Evolutionary conservation across 495 filamentous ascomycete species (phyloP).

Genomic region (Trichoderma erinaceum): DNA sequence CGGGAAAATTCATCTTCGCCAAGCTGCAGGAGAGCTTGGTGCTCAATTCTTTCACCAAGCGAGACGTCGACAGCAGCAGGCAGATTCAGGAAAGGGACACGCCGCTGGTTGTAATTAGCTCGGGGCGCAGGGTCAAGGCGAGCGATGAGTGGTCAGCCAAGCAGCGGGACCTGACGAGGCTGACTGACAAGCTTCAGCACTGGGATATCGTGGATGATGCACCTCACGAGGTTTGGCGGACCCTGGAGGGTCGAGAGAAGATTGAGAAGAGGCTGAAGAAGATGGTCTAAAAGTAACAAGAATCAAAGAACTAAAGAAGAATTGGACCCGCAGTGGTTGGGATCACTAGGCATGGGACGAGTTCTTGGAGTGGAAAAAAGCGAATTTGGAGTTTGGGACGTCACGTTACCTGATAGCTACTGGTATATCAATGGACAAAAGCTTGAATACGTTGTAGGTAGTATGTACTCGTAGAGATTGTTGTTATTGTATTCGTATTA

Average conservation of each 20-base stretch:
- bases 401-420: no score
- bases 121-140: conserved; percentile 49
- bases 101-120: conserved; percentile 76
- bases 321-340: neutral
- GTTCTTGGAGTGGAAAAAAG: neutral
- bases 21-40: conserved; percentile 91
- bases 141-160: conserved; percentile 68
- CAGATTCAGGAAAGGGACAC: conserved; percentile 69
- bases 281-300: conserved; percentile 41
- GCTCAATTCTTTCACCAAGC: conserved; percentile 70
- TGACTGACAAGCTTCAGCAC: conserved; percentile 66
- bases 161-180: conserved; percentile 73
- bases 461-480: no score
- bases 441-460: no score
- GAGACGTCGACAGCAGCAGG: conserved; percentile 68
- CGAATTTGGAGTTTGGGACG: neutral
- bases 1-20: conserved; percentile 74
- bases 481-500: no score
- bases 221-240: conserved; percentile 81
- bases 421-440: no score
- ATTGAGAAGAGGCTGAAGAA: conserved; percentile 49
- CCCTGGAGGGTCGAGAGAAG: conserved; percentile 55
- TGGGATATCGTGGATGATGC: conserved; percentile 87
- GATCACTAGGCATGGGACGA: neutral
- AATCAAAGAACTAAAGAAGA: neutral